Conservation (phyloP, 2,329 filamentous ascomycete genomes). For the Thelonectria rubi region DNA sequence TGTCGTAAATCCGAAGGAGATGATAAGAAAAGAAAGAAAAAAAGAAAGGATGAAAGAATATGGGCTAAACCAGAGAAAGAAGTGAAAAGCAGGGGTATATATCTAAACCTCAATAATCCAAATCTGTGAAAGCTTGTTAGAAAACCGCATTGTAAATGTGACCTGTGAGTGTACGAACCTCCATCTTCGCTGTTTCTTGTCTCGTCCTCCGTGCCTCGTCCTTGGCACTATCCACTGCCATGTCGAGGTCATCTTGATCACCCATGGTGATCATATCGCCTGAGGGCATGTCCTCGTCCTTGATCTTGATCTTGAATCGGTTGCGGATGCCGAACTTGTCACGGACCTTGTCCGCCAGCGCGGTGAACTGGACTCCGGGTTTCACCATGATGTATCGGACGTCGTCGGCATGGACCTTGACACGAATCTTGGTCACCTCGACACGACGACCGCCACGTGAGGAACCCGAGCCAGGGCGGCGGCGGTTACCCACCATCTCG, state of each 20-base stretch:
- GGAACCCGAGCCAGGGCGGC: conserved; percentile 55
- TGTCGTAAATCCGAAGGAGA: conserved; percentile 7
- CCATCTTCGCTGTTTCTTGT: conserved; percentile 89
- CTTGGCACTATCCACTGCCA: conserved; percentile 78
- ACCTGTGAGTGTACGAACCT: conserved; percentile 70
- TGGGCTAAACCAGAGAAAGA: conserved; percentile 9
- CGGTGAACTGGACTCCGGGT: conserved; percentile 74
- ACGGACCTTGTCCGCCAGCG: conserved; percentile 80
- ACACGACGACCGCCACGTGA: conserved; percentile 66
- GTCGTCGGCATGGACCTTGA: conserved; percentile 93
- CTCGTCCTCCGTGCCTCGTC: conserved; percentile 75
- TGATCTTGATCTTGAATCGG: conserved; percentile 88
- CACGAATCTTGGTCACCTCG: conserved; percentile 80
- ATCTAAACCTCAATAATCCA: conserved; percentile 56
- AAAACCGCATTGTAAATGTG: conserved; percentile 27
- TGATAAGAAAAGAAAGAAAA: conserved; percentile 1
- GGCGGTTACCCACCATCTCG: conserved; percentile 74
- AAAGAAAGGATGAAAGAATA: neutral
- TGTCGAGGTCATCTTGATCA: conserved; percentile 94
- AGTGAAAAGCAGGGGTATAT: conserved; percentile 44
- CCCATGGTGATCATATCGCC: conserved; percentile 97
- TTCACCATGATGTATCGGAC: conserved; percentile 92
- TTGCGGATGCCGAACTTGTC: conserved; percentile 85
- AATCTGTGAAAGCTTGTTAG: conserved; percentile 50
- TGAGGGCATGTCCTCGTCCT: conserved; percentile 77